A percentile compares a stretch with the other conserved stretches of the same genome.
Evolutionary conservation across 2,329 filamentous ascomycete genomes (phyloP).

Genomic region (Pseudogymnoascus sp.): DNA sequence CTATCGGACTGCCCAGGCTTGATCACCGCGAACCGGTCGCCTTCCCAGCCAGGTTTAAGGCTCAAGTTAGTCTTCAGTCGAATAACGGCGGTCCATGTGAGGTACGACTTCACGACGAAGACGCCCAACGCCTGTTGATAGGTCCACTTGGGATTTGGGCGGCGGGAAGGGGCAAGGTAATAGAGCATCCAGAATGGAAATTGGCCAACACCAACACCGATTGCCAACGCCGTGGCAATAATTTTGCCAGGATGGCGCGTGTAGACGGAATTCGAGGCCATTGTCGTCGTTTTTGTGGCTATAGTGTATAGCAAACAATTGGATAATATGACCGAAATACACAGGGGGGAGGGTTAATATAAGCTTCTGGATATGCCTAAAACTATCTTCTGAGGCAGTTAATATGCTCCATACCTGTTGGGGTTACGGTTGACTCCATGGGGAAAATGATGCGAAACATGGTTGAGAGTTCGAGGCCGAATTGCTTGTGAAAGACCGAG

Average conservation of each 20-base stretch:
- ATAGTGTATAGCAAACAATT: not conserved
- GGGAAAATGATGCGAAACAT: not conserved
- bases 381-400: no score
- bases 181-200: slow-evolving; percentile 1
- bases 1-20: not conserved
- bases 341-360: not conserved
- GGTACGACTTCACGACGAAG: not conserved
- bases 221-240: not conserved
- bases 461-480: not conserved
- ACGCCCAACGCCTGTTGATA: not conserved
- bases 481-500: slow-evolving; percentile 7
- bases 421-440: not conserved
- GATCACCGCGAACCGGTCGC: not conserved
- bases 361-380: not conserved
- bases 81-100: not conserved
- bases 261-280: not conserved
- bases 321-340: not conserved
- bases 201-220: not conserved
- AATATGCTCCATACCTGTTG: not conserved
- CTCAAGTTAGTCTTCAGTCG: not conserved
- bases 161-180: not conserved
- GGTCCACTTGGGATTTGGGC: not conserved
- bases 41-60: not conserved
- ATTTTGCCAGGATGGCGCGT: not conserved
- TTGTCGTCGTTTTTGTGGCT: not conserved